These are phyloP conservation scores for Fraxinus albicans DNA, from an alignment of 305 asterid genomes.

Conservation along the genomic window DNA sequence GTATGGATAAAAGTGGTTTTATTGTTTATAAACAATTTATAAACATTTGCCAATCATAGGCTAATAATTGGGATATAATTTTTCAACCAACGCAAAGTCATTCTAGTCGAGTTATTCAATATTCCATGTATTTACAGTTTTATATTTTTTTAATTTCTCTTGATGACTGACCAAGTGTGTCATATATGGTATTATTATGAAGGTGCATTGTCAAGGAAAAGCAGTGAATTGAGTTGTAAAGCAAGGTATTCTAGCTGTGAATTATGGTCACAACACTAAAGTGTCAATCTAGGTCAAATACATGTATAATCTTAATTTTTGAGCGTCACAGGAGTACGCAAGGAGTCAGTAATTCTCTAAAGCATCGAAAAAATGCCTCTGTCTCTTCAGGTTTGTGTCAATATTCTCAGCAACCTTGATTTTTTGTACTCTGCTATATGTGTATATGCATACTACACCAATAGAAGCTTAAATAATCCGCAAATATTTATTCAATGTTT, in stretches of 20 bases:
- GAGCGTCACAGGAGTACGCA: slow-evolving; percentile 46
- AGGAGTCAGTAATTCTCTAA: slow-evolving; percentile 42
- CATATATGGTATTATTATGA: slow-evolving; percentile 22
- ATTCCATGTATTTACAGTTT: background rate
- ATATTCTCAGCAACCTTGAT: slow-evolving; percentile 5
- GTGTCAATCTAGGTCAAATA: slow-evolving; percentile 8
- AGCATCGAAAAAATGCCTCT: slow-evolving; percentile 69
- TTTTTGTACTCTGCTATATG: background rate
- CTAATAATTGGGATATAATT: background rate
- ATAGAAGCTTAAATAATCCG: background rate
- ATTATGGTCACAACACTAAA: slow-evolving; percentile 6
- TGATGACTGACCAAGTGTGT: slow-evolving; percentile 12
- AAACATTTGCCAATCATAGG: background rate
- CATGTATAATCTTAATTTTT: slow-evolving; percentile 5
- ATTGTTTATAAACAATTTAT: background rate
- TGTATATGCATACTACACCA: background rate
- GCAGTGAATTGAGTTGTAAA: slow-evolving; percentile 43
- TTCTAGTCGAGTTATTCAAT: background rate
- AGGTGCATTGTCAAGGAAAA: slow-evolving; percentile 53
- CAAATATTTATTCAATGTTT: background rate
- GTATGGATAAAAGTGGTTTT: background rate
- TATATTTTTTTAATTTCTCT: background rate
- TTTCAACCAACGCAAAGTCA: background rate
- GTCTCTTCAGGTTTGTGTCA: slow-evolving; percentile 68
- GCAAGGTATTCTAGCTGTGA: slow-evolving; percentile 48